Evolutionary conservation across 2,329 filamentous ascomycete genomes (phyloP).

Genomic region (Sporothrix curviconia): DNA sequence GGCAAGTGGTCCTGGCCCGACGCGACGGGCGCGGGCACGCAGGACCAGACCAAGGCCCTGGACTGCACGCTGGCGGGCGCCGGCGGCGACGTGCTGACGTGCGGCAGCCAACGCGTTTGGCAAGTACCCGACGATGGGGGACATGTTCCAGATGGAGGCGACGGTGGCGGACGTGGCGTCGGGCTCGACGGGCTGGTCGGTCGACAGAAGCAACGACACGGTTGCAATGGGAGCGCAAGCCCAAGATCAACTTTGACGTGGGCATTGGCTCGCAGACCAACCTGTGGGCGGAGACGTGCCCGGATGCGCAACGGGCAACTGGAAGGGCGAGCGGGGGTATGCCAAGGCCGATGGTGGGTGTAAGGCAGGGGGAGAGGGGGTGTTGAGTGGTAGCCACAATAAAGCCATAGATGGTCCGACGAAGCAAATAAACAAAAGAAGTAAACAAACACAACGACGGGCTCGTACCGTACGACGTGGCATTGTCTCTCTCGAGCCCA

Average conservation of each 20-base stretch:
- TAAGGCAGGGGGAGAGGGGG: too few relatives aligned
- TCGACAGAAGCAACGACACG: constrained; percentile 17
- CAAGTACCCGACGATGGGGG: constrained; percentile 15
- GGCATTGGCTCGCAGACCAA: constrained; percentile 14
- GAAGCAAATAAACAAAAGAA: too few relatives aligned
- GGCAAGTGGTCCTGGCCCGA: constrained; percentile 19
- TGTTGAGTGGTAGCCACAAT: too few relatives aligned
- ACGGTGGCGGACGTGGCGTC: not conserved
- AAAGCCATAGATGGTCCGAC: too few relatives aligned
- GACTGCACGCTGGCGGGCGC: constrained; percentile 12
- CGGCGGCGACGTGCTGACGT: constrained; percentile 18
- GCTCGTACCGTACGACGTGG: too few relatives aligned
- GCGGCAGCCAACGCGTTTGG: constrained; percentile 20
- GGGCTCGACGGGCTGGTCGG: constrained; percentile 18
- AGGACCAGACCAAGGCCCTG: constrained; percentile 19
- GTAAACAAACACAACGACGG: too few relatives aligned
- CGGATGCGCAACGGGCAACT: constrained; percentile 18
- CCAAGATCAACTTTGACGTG: constrained; percentile 19
- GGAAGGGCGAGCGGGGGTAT: constrained; percentile 13
- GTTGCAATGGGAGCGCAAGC: constrained; percentile 19
- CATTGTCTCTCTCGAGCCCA: too few relatives aligned
- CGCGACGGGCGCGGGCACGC: constrained; percentile 13
- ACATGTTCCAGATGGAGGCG: constrained; percentile 19
- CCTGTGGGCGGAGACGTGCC: constrained; percentile 20
- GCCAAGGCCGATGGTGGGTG: constrained; percentile 17